These are phyloP conservation scores for Sugiyamaella pinicola DNA, from an alignment of 1,139 yeast species.

Conservation along the genomic window DNA sequence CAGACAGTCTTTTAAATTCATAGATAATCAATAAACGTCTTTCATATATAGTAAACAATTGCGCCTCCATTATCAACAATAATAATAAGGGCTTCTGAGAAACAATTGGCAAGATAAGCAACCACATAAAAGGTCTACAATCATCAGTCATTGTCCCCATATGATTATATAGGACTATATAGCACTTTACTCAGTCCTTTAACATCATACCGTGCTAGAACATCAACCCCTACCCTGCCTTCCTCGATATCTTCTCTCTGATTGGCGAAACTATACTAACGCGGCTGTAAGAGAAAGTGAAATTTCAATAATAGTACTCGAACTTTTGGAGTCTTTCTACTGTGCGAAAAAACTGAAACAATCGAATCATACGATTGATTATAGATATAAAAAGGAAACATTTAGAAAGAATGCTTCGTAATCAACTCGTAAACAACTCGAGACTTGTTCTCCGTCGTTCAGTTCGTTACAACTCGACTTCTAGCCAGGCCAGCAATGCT, in stretches of 20 bases:
- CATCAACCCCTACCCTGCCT: background rate
- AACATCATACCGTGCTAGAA: background rate
- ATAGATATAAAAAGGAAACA: background rate
- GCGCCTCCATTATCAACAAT: too few species aligned
- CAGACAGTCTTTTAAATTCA: too few species aligned
- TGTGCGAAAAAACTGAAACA: conserved; percentile 3
- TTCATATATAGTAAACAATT: too few species aligned
- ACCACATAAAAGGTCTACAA: too few species aligned
- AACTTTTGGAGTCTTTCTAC: background rate
- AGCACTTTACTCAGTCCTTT: background rate
- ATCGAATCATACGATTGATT: background rate
- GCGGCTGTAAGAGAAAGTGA: conserved; percentile 11
- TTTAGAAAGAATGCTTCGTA: conserved; percentile 27
- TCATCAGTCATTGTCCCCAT: too few species aligned
- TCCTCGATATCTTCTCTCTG: conserved; percentile 7
- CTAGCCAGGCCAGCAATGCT: conserved; percentile 42
- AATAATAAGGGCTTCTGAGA: too few species aligned
- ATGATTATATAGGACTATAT: too few species aligned
- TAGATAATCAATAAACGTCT: too few species aligned
- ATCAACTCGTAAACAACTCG: conserved; percentile 27
- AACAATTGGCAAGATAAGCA: too few species aligned
- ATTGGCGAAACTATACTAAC: conserved; percentile 3
- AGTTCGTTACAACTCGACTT: conserved; percentile 48
- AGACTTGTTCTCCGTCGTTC: conserved; percentile 28
- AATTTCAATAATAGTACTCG: conserved; percentile 1